phyloP scores from a whole-genome alignment of 2,329 filamentous ascomycete genomes.

The Zymoseptoria passerinii region DNA sequence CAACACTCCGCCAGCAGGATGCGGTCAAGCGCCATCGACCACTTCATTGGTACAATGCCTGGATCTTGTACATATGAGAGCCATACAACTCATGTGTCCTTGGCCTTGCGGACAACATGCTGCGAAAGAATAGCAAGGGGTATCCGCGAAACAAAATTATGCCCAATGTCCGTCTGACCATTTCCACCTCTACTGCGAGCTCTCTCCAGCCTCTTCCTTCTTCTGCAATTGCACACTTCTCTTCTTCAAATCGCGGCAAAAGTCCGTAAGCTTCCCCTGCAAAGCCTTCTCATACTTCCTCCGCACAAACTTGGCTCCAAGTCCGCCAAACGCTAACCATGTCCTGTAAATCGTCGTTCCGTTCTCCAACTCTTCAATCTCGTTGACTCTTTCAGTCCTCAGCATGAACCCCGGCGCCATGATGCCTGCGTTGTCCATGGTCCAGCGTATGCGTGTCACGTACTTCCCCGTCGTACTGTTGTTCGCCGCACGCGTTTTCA shows the following conservation, averaged over 20 bases:
- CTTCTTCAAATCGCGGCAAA: background rate
- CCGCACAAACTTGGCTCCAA: slow-evolving; percentile 34
- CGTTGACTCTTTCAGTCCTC: slow-evolving; percentile 40
- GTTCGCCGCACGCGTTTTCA: slow-evolving; percentile 17
- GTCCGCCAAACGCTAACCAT: slow-evolving; percentile 40
- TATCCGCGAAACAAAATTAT: background rate
- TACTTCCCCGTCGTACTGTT: slow-evolving; percentile 10
- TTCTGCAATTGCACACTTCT: background rate
- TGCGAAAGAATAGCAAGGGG: background rate
- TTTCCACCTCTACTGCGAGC: background rate
- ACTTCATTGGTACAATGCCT: background rate
- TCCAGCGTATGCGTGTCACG: slow-evolving; percentile 27
- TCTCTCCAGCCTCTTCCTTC: background rate
- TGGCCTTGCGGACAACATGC: background rate
- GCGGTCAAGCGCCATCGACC: background rate
- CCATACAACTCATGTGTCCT: background rate
- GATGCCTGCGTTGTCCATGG: slow-evolving; percentile 24
- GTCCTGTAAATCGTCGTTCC: slow-evolving; percentile 31
- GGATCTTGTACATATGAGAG: background rate
- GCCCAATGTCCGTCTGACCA: background rate
- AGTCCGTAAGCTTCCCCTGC: slow-evolving; percentile 11
- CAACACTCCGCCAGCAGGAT: too few species aligned
- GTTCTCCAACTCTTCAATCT: slow-evolving; percentile 33
- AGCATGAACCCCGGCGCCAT: slow-evolving; percentile 30
- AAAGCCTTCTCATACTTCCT: slow-evolving; percentile 36